Percentiles rank a stretch among this genome's conserved stretches.
These are phyloP conservation scores for Aspergillus piperis DNA, from an alignment of 2,329 filamentous ascomycete species.

Conservation along the genomic window DNA sequence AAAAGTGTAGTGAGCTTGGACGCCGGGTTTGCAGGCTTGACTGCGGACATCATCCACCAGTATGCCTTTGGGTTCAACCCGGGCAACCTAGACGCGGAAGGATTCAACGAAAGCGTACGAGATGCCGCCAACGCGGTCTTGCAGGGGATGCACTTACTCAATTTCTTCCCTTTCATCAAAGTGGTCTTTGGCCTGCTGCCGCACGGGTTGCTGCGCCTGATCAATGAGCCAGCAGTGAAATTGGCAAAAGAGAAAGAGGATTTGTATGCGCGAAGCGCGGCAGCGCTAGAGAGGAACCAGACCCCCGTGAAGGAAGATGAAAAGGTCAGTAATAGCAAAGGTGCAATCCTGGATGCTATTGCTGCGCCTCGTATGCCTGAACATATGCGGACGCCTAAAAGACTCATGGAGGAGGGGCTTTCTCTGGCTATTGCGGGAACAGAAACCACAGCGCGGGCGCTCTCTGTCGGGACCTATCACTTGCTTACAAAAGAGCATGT, in stretches of 20 bases:
- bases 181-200: constrained; percentile 22
- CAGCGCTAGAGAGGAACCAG: constrained; percentile 8
- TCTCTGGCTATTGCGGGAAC: constrained; percentile 6
- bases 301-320: background rate
- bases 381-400: constrained; percentile 22
- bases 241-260: constrained; percentile 20
- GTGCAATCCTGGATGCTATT: constrained; percentile 20
- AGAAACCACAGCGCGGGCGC: constrained; percentile 28
- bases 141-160: constrained; percentile 17
- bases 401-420: constrained; percentile 29
- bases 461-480: constrained; percentile 5
- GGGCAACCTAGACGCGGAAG: constrained; percentile 35
- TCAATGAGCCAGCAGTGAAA: constrained; percentile 17
- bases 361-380: constrained; percentile 19
- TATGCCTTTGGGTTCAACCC: constrained; percentile 38
- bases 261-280: constrained; percentile 10
- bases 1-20: constrained; percentile 23
- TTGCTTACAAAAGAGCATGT: constrained; percentile 29
- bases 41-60: constrained; percentile 40
- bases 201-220: constrained; percentile 10
- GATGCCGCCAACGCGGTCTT: constrained; percentile 25
- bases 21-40: constrained; percentile 29
- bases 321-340: background rate
- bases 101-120: constrained; percentile 23
- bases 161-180: constrained; percentile 27